A percentile compares a stretch with the other conserved stretches of the same genome.
These are phyloP conservation scores for Calonectria leucothoes DNA, from an alignment of 2,329 filamentous ascomycete genomes.

Conservation along the genomic window DNA sequence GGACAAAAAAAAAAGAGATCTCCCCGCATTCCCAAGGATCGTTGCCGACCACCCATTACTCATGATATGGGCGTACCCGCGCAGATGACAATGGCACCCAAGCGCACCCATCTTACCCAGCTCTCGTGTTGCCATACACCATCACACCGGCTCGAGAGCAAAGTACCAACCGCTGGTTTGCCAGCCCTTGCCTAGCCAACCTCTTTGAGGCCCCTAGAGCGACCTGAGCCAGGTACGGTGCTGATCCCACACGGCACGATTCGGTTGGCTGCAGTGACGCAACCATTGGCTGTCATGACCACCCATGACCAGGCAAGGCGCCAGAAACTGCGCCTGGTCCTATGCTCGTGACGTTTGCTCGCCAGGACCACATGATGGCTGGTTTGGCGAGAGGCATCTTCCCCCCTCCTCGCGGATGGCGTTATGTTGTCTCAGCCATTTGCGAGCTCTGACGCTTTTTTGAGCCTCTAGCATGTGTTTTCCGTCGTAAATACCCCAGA, in stretches of 20 bases:
- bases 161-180: constrained; percentile 11
- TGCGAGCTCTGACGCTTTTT: not conserved
- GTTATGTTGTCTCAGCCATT: not conserved
- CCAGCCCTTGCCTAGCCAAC: not conserved
- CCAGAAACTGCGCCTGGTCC: constrained; percentile 4
- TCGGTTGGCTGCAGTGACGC: constrained; percentile 42
- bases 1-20: not conserved
- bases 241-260: constrained; percentile 25
- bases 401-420: not conserved
- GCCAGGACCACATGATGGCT: constrained; percentile 37
- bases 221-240: constrained; percentile 23
- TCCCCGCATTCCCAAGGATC: not conserved
- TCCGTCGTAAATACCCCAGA: not conserved
- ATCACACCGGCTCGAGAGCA: not conserved
- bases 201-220: not conserved
- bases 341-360: constrained; percentile 37
- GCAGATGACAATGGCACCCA: constrained; percentile 8
- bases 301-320: constrained; percentile 1
- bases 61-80: not conserved
- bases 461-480: not conserved
- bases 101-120: not conserved
- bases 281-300: constrained; percentile 31
- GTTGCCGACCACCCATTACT: not conserved
- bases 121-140: not conserved
- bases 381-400: constrained; percentile 2